Conservation (phyloP, 345 rosid genomes). For the thale cress (Arabidopsis thaliana) region DNA sequence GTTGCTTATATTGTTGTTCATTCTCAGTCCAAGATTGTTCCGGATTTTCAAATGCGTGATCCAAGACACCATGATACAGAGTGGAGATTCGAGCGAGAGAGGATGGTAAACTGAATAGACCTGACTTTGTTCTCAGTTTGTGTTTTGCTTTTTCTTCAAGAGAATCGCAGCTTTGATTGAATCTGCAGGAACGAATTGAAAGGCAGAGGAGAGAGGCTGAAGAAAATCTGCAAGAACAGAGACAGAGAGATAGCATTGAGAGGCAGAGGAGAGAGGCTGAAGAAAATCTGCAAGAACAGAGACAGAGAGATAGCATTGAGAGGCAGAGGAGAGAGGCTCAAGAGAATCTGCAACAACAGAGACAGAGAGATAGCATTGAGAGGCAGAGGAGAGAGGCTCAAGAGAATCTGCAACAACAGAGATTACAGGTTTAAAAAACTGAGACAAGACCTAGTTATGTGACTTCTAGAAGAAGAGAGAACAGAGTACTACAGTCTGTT, state of each 20-base stretch:
- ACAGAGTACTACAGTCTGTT: too few species aligned
- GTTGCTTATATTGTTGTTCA: background rate
- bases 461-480: background rate
- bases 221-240: background rate
- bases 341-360: background rate
- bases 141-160: background rate
- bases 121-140: background rate
- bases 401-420: background rate
- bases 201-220: background rate
- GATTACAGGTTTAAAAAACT: background rate
- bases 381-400: background rate
- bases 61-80: background rate
- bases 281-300: background rate
- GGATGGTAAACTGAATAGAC: background rate
- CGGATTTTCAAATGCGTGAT: background rate
- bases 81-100: background rate
- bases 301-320: background rate
- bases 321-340: background rate
- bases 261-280: background rate
- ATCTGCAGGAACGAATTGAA: background rate
- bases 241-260: background rate
- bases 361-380: background rate
- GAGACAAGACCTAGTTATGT: background rate
- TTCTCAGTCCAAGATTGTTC: background rate
- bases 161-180: background rate